Conservation (phyloP, 1,284 basidiomycete genomes). For the Trichosporon sp. region DNA sequence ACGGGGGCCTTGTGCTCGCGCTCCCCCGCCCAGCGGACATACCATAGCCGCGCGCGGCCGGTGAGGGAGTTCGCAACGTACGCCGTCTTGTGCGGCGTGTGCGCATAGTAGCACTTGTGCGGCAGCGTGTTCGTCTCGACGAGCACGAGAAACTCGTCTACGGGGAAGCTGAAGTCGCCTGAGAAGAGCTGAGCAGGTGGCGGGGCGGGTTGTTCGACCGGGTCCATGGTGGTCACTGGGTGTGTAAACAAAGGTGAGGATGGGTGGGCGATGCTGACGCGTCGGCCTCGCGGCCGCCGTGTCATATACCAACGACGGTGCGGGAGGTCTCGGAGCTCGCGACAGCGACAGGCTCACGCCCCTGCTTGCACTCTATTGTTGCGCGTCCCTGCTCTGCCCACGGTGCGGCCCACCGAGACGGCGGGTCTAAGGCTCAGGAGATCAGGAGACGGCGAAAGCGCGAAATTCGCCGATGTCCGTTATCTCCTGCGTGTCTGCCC, state of each 20-base stretch:
- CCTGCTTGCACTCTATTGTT: neutral
- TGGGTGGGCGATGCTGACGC: neutral
- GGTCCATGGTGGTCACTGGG: neutral
- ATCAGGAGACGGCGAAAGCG: neutral
- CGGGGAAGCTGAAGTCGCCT: neutral
- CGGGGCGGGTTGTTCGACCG: neutral
- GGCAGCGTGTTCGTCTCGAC: neutral
- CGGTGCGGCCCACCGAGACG: neutral
- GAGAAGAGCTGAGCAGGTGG: neutral
- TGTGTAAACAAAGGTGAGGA: neutral
- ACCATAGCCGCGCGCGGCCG: neutral
- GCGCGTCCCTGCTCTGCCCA: neutral
- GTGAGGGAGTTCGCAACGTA: neutral
- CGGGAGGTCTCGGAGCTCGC: neutral
- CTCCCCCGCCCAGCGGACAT: neutral
- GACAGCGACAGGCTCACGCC: neutral
- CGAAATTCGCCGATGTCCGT: slow-evolving; percentile 4
- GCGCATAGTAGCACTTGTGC: slow-evolving; percentile 3
- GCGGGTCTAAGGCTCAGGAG: neutral
- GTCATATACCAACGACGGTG: neutral
- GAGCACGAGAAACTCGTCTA: neutral
- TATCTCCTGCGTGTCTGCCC: neutral
- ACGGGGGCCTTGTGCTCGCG: neutral
- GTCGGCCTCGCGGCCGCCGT: neutral
- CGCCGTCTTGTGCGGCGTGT: neutral